Evolutionary conservation across 805 yeast species (phyloP), one percentile per base, ranked within the genome.

Genomic region (Ogataea pignaliae): DNA sequence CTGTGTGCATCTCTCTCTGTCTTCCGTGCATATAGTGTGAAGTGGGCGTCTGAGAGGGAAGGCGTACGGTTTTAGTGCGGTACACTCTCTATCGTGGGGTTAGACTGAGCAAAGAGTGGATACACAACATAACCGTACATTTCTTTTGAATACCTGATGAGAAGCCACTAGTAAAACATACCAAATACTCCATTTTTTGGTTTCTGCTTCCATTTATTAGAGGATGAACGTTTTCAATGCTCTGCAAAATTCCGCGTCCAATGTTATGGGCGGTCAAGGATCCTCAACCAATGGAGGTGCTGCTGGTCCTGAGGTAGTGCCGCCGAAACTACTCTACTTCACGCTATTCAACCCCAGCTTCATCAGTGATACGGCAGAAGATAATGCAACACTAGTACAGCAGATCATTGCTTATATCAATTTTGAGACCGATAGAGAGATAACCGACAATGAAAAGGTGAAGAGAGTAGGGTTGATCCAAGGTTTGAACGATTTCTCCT

Each of bases 401-500:
- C 64, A 62, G 43, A 53, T 63, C 8, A 42, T 62, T 1, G 45
- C 51, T 5, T 61, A 52, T 48, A 21, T 61, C 18, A 42, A 43
- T 37, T 53, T 60, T 32, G 61, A 47, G 17, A 17, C 43, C 17
- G 46, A 41, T 14, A 41, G 55, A 14, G 47, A 42, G 10, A 41
- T 54, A 16, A 13, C 51, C 3, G 58, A 52, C 15, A 37, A 45
- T 31, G 59, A 59, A 33, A 53, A 51, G 39, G 45, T 54, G 21
- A 53, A 50, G 39, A 49, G 54, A 30, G 36, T 56, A 13, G 66
- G 68, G 1, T 44, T 63, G 11, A 47, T 60, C 3, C 51, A 56
- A 36, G 68, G 66, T 6, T 47, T 63, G 10, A 42, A 40, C 15
- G 59, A 51, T n/a, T 52, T 63, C 34, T 46, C 66, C 3, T 39